Evolutionary conservation across 2,329 filamentous ascomycete species (phyloP).

Genomic region (Microdochium bolleyi): DNA sequence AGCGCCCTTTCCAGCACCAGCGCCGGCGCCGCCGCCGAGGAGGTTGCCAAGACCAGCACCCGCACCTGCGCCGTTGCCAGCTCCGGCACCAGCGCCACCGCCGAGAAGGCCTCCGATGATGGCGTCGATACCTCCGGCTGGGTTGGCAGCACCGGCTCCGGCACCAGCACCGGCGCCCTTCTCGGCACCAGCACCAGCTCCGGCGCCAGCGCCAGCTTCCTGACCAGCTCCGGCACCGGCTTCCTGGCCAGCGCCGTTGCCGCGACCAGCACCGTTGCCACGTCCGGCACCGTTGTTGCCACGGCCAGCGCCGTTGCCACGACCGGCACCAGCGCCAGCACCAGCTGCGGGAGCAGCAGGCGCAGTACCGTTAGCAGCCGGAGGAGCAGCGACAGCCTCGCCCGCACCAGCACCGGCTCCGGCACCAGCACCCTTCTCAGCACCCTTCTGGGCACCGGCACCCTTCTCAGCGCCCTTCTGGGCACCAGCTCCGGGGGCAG

Average conservation of each 20-base stretch:
- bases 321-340: neutral
- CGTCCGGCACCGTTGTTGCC: constrained; percentile 1
- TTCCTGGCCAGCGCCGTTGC: neutral
- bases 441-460: no score
- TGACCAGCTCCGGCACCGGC: neutral
- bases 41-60: neutral
- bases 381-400: neutral
- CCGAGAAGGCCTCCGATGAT: neutral
- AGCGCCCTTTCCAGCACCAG: constrained; percentile 2
- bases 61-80: neutral
- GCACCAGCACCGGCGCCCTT: constrained; percentile 3
- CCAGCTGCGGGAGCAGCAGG: neutral
- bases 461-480: constrained; percentile 4
- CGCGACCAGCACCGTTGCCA: constrained; percentile 2
- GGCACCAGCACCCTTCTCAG: no score
- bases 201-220: neutral
- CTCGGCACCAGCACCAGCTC: neutral
- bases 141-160: neutral
- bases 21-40: constrained; percentile 1
- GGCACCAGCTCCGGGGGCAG: neutral
- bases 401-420: neutral
- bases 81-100: neutral
- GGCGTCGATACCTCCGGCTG: neutral
- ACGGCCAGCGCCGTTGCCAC: neutral
- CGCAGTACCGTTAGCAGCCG: no score